Evolutionary conservation across 768 basidiomycete genomes (phyloP).

Genomic region (Lentinula raphanica): DNA sequence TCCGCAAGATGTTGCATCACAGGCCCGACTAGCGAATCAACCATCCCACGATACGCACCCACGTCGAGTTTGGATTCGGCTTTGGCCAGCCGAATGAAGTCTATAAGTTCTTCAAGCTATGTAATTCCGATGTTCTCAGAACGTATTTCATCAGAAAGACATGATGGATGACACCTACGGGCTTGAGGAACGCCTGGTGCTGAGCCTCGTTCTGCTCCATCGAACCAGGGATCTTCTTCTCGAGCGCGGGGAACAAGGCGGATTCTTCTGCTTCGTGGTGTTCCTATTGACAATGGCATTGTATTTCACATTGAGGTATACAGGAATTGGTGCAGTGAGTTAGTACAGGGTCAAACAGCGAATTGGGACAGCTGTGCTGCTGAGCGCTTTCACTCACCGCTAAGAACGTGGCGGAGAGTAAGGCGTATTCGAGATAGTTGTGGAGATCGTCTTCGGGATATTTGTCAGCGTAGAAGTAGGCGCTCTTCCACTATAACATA

Average conservation of each 20-base stretch:
- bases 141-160: background rate
- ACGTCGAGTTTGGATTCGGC: constrained; percentile 1
- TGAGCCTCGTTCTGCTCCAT: constrained; percentile 12
- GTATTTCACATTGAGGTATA: background rate
- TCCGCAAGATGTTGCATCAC: constrained; percentile 11
- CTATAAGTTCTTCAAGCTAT: constrained; percentile 8
- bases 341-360: too few relatives aligned
- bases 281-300: background rate
- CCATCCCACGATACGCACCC: constrained; percentile 6
- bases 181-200: constrained; percentile 10
- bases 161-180: background rate
- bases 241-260: constrained; percentile 6
- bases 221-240: constrained; percentile 7
- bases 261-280: constrained; percentile 12
- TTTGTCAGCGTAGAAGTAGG: constrained; percentile 13
- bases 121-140: background rate
- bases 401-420: constrained; percentile 3
- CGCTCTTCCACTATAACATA: constrained; percentile 11
- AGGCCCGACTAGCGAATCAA: constrained; percentile 6
- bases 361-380: too few relatives aligned
- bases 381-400: too few relatives aligned
- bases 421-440: constrained; percentile 8
- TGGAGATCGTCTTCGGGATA: constrained; percentile 8
- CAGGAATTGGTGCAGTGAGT: too few relatives aligned
- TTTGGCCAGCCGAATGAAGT: constrained; percentile 3